Base-by-base conservation (phyloP, 2,329 filamentous ascomycete genomes). In the Xylariomycetidae sp. region DNA sequence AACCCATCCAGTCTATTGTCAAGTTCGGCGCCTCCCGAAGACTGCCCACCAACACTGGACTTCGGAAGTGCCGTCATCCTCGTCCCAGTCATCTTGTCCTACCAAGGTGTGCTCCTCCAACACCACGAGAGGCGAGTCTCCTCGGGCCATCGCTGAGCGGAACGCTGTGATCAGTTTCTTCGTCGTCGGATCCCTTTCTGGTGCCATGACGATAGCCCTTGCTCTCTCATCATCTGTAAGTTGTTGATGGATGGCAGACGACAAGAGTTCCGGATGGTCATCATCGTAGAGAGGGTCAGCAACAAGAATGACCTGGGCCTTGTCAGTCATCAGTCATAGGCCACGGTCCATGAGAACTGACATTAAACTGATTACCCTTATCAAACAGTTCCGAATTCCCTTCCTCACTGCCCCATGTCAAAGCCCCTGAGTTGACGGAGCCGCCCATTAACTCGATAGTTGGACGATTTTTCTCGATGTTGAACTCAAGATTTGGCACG, bases 281-380 rank as follows among this genome's bases (percentile, higher is more conserved):
- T 88, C 74, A 28, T 89, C 88, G 60, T 97, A 97, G 14, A 98
- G 66, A 1, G 87, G 77, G 58, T 98, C 92, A 3, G 90, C 88
- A 3, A 80, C 87, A 3, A 98, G 70, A 27, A 97, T 78, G 34
- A 95, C 64, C 68, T 82, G 57, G 11, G 30, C 14, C 2, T 7
- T 23, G 14, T 42, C 27, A 48, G 43, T 27, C 6, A 35, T 27
- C 34, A 32, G 16, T 5, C 28, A 10, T 12, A 27, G 16, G 12
- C 5, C 13, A 3, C 10, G 13, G 23, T 13, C 3, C 11, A 10
- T 10, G n/a, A 19, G 17, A 8, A 46, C 54, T 42, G 45, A 72
- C 69, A 52, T 72, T 64, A 48, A 82, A 84, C 19, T 72, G 64
- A 27, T 69, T 65, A 22, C 51, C 56, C 31, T 49, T 41, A 38